phyloP scores from a whole-genome alignment of 352 stramenopile genomes.

The Pythium grandisporangium region DNA sequence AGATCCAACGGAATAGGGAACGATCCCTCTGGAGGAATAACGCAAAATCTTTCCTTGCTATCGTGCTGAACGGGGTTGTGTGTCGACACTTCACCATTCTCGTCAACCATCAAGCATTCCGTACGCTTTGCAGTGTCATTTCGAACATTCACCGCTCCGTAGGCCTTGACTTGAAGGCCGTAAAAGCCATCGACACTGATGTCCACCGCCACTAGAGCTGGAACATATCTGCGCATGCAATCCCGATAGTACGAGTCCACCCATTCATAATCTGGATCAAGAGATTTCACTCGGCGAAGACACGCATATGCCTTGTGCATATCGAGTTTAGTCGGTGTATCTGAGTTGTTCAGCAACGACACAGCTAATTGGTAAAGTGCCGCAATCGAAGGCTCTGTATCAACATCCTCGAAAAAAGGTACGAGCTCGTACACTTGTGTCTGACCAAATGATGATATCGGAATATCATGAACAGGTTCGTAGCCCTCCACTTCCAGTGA shows the following conservation, averaged over 20 bases:
- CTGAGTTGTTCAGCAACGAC: constrained; percentile 49
- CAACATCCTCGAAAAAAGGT: constrained; percentile 62
- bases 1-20: constrained; percentile 72
- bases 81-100: constrained; percentile 23
- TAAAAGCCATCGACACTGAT: constrained; percentile 64
- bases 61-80: constrained; percentile 53
- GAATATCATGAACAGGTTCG: constrained; percentile 49
- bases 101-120: constrained; percentile 61
- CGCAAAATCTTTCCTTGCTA: constrained; percentile 38
- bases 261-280: constrained; percentile 77
- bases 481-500: constrained; percentile 74
- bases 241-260: constrained; percentile 75
- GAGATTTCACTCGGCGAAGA: constrained; percentile 51
- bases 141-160: constrained; percentile 55
- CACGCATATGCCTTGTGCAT: constrained; percentile 71
- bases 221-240: constrained; percentile 58
- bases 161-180: constrained; percentile 72
- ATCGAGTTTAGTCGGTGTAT: constrained; percentile 40
- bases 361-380: constrained; percentile 64
- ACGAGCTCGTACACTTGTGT: constrained; percentile 75
- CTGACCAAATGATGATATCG: constrained; percentile 56
- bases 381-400: constrained; percentile 53
- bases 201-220: constrained; percentile 56
- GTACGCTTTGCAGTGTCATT: constrained; percentile 76
- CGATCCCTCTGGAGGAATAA: constrained; percentile 33